phyloP scores from a whole-genome alignment of 2,329 filamentous ascomycete species.

The Xylaria multiplex region DNA sequence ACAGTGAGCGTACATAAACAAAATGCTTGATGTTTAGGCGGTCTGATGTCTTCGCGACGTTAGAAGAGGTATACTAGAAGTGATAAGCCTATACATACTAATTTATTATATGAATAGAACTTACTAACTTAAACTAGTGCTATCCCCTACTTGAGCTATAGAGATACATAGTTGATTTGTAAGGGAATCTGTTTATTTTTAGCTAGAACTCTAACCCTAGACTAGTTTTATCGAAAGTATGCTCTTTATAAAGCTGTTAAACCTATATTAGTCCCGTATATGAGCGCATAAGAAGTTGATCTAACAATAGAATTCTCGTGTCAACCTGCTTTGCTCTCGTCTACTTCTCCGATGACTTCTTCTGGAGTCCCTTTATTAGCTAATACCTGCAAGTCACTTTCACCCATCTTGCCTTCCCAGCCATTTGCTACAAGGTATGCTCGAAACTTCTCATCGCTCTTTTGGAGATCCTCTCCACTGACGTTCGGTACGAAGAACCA shows the following conservation, averaged over 20 bases:
- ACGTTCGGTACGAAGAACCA: constrained; percentile 32
- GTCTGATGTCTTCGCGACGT: too few relatives aligned
- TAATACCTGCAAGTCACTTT: constrained; percentile 17
- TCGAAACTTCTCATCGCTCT: constrained; percentile 29
- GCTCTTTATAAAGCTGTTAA: neutral
- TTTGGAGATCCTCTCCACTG: constrained; percentile 25
- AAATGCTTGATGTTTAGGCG: too few relatives aligned
- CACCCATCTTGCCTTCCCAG: constrained; percentile 28
- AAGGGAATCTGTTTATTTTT: neutral
- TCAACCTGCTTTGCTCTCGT: neutral
- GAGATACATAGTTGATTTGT: too few relatives aligned
- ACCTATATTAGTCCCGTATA: too few relatives aligned
- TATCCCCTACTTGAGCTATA: too few relatives aligned
- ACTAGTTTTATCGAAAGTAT: neutral
- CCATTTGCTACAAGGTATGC: constrained; percentile 30
- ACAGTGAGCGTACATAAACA: too few relatives aligned
- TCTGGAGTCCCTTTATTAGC: constrained; percentile 13
- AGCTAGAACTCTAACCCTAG: neutral
- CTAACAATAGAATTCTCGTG: neutral
- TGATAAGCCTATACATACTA: too few relatives aligned
- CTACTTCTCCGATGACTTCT: constrained; percentile 1
- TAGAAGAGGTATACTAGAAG: too few relatives aligned
- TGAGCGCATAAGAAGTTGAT: too few relatives aligned
- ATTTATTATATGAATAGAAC: too few relatives aligned
- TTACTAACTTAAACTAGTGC: too few relatives aligned